phyloP scores from a whole-genome alignment of 2,329 filamentous ascomycete genomes.

The Fusarium dimerum region DNA sequence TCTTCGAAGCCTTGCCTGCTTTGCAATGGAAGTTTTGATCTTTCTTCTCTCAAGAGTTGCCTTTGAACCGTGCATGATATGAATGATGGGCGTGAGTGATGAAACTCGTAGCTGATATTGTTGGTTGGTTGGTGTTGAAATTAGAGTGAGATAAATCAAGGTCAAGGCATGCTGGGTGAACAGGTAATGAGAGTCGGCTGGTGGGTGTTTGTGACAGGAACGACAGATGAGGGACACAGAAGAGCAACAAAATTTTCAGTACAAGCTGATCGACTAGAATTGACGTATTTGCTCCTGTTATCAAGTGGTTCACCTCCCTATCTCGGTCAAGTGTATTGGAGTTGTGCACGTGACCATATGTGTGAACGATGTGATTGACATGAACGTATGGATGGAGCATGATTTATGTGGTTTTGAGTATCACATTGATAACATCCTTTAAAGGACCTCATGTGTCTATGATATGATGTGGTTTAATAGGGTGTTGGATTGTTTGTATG shows the following conservation, averaged over 20 bases:
- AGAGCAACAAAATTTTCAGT: not conserved
- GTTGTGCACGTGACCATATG: not conserved
- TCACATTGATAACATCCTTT: too few species aligned
- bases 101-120: not conserved
- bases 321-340: not conserved
- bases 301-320: not conserved
- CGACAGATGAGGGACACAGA: too few species aligned
- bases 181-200: too few species aligned
- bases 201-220: too few species aligned
- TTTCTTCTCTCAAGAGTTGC: slow-evolving; percentile 21
- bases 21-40: slow-evolving; percentile 30
- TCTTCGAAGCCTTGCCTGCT: slow-evolving; percentile 22
- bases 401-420: too few species aligned
- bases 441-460: too few species aligned
- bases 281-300: not conserved
- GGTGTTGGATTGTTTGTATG: too few species aligned
- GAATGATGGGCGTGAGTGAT: not conserved
- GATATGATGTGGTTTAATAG: too few species aligned
- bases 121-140: not conserved
- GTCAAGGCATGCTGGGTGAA: not conserved
- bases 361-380: too few species aligned
- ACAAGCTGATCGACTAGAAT: not conserved
- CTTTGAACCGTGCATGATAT: not conserved
- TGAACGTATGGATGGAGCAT: too few species aligned
- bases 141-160: not conserved